phyloP scores from a whole-genome alignment of 768 basidiomycete genomes.

The Amanita exitialis region DNA sequence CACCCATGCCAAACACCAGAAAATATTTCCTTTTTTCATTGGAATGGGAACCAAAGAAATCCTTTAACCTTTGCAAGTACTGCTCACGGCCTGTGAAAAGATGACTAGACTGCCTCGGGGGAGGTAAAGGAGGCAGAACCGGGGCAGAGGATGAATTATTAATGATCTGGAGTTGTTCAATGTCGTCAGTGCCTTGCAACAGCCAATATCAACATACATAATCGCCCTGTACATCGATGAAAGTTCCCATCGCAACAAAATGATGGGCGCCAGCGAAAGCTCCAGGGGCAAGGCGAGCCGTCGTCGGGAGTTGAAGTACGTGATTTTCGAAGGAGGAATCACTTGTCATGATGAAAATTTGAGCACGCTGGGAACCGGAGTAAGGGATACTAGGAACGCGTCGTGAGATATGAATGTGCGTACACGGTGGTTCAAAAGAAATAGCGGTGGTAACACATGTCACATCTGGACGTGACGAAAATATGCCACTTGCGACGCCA shows the following conservation, averaged over 20 bases:
- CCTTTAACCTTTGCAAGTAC: conserved; percentile 6
- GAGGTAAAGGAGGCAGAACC: not conserved
- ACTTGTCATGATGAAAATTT: not conserved
- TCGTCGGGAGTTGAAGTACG: no score
- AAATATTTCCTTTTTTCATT: conserved; percentile 1
- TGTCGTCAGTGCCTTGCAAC: not conserved
- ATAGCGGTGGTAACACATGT: not conserved
- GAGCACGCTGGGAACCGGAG: not conserved
- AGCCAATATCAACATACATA: not conserved
- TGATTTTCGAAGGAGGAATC: not conserved
- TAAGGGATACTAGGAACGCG: not conserved
- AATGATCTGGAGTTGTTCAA: not conserved
- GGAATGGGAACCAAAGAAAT: conserved; percentile 4
- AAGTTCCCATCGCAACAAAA: no score
- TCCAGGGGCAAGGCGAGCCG: no score
- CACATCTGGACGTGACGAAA: not conserved
- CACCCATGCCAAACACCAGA: conserved; percentile 13
- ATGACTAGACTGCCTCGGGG: not conserved
- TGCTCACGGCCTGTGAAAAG: conserved; percentile 5
- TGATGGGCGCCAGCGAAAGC: no score
- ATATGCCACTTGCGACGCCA: no score
- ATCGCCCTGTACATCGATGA: not conserved
- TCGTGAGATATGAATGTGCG: not conserved
- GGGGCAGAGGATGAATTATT: not conserved
- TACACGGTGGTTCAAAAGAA: not conserved